Base-by-base conservation (phyloP, 2,329 filamentous ascomycete genomes). In the Teratosphaeria gauchensis region DNA sequence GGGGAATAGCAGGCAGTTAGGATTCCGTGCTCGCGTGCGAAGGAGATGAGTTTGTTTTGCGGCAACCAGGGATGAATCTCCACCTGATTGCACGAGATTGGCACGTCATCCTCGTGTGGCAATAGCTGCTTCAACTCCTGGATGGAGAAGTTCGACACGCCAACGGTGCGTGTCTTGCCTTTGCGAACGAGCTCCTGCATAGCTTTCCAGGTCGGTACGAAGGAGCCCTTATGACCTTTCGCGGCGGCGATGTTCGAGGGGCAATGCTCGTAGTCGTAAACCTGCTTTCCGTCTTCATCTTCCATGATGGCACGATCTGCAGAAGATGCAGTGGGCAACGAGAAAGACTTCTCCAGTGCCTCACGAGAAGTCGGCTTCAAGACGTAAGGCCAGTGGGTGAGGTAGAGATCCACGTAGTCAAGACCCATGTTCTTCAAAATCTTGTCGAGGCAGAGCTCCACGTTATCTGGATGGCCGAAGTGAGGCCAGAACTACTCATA, bases 401-500 rank as follows among this genome's bases (percentile, higher is more conserved):
- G 68, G 56, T 74, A 76, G 53, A 75, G 69, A 58, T 77, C 75
- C 14, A 77, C 68, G 58, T 74, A 75, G 4, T 77, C 71, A 5
- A 79, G 63, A 0, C 71, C 69, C 48, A 78, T 68, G 11, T 73
- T 65, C 51, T 71, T 60, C 8, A 78, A 64, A 21, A 74, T 75
- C 16, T 69, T 69, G 55, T 71, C 67, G 28, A 78, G 71, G 51
- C 63, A 66, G 4, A 65, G 56, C 52, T 66, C 66, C 11, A 68
- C 62, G 56, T 65, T 64, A 16, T 65, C 63, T 5, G 64, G 66
- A 32, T 59, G 55, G 53, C 58, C 58, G 56, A 65, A 67, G 42
- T 68, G 58, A 3, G 60, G 61, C 66, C 65, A 68, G 58, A 61
- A 62, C 56, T 62, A 55, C n/a, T 38, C 16, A 24, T 11, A 31